These are phyloP conservation scores for Verticillium longisporum DNA, from an alignment of 2,329 filamentous ascomycete genomes.

Conservation along the genomic window DNA sequence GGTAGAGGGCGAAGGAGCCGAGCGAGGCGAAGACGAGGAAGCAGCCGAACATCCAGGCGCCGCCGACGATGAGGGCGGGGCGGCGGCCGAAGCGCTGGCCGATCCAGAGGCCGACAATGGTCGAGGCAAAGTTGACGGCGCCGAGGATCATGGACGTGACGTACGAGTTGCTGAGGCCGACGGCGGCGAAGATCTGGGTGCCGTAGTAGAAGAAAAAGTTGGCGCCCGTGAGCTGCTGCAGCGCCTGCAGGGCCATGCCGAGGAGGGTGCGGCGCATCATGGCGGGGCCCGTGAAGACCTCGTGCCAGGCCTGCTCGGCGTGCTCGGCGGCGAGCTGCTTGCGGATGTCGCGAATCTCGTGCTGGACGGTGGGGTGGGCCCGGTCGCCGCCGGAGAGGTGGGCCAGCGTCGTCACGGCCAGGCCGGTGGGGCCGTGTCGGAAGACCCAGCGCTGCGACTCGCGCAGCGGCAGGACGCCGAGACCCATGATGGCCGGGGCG, in stretches of 20 bases:
- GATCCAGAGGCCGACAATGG: slow-evolving; percentile 57
- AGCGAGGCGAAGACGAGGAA: slow-evolving; percentile 43
- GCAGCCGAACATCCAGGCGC: slow-evolving; percentile 51
- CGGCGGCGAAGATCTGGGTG: slow-evolving; percentile 58
- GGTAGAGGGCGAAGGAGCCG: slow-evolving; percentile 36
- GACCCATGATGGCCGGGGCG: slow-evolving; percentile 46
- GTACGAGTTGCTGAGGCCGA: slow-evolving; percentile 59
- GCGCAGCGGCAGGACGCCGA: slow-evolving; percentile 44
- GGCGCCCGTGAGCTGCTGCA: slow-evolving; percentile 62
- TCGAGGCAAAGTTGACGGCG: slow-evolving; percentile 61
- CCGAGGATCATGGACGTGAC: slow-evolving; percentile 62
- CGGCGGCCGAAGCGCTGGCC: slow-evolving; percentile 61
- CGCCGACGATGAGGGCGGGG: slow-evolving; percentile 55
- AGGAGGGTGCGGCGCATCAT: slow-evolving; percentile 60
- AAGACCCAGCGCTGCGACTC: slow-evolving; percentile 48
- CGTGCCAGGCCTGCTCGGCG: slow-evolving; percentile 39
- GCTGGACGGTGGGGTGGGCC: slow-evolving; percentile 31
- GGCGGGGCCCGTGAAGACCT: slow-evolving; percentile 61
- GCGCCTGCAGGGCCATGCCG: slow-evolving; percentile 55
- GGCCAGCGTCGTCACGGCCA: slow-evolving; percentile 42
- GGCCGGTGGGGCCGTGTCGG: slow-evolving; percentile 35
- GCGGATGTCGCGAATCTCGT: slow-evolving; percentile 45
- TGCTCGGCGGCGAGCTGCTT: slow-evolving; percentile 42
- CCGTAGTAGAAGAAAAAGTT: slow-evolving; percentile 66
- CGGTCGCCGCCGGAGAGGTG: slow-evolving; percentile 33